Evolutionary conservation across 2,329 filamentous ascomycete species (phyloP).

Genomic region (Penicillium olsonii): DNA sequence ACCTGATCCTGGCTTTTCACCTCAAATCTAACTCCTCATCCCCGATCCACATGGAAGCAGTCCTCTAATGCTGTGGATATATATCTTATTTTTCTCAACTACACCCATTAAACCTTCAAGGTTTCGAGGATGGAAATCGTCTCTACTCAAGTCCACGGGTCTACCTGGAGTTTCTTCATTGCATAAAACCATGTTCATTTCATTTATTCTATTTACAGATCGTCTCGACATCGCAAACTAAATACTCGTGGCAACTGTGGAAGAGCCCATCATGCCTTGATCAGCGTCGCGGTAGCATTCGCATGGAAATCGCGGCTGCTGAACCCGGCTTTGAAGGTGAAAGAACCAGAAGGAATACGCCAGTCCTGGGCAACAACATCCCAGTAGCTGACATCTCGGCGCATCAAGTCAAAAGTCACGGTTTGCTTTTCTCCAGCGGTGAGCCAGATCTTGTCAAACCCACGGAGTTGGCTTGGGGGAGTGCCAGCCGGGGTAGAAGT

Average conservation of each 20-base stretch:
- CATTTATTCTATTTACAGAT: too few relatives aligned
- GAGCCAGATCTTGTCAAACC: slow-evolving; percentile 55
- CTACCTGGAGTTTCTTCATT: too few relatives aligned
- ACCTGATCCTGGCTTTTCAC: too few relatives aligned
- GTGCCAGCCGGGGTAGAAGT: slow-evolving; percentile 18
- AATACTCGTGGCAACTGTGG: neutral
- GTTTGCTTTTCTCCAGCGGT: slow-evolving; percentile 42
- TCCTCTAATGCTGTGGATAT: too few relatives aligned
- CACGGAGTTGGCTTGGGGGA: slow-evolving; percentile 47
- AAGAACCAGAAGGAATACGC: slow-evolving; percentile 12
- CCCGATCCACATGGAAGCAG: too few relatives aligned
- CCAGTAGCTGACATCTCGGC: slow-evolving; percentile 35
- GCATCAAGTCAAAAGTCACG: slow-evolving; percentile 49
- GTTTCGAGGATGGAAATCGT: too few relatives aligned
- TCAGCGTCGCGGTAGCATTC: slow-evolving; percentile 3
- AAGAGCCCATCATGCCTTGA: neutral
- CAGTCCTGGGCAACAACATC: slow-evolving; percentile 15
- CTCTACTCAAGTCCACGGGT: too few relatives aligned
- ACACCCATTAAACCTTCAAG: too few relatives aligned
- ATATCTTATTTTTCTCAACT: too few relatives aligned
- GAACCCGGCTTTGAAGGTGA: slow-evolving; percentile 13
- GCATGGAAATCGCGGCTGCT: slow-evolving; percentile 12
- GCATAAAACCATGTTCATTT: too few relatives aligned
- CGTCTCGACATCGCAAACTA: too few relatives aligned
- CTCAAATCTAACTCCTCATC: too few relatives aligned